Percentiles rank a stretch among this genome's conserved stretches.
phyloP scores from a whole-genome alignment of 495 filamentous ascomycete genomes.

The Beverwykella pulmonaria region DNA sequence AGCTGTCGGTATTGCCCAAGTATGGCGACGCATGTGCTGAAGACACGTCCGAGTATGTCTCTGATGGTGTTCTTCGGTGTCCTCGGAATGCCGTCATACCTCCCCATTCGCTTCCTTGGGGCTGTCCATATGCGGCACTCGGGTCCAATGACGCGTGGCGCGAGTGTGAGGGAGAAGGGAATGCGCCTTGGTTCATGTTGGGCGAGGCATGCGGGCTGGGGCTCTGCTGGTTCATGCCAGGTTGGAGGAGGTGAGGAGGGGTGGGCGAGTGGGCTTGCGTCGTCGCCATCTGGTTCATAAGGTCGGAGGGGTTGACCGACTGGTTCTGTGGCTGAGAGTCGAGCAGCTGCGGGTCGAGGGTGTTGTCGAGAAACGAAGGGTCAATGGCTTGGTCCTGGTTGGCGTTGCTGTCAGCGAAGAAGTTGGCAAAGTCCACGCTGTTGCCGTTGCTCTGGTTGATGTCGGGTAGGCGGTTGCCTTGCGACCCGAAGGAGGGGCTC shows the following conservation, averaged over 20 bases:
- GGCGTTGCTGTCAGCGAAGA: constrained; percentile 35
- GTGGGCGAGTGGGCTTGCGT: constrained; percentile 69
- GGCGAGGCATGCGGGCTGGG: constrained; percentile 53
- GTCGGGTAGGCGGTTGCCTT: constrained; percentile 43
- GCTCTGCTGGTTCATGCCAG: constrained; percentile 51
- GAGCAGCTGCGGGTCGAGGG: constrained; percentile 40
- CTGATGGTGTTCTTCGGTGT: constrained; percentile 83
- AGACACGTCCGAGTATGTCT: constrained; percentile 81
- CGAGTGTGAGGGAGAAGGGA: constrained; percentile 66
- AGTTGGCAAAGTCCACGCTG: constrained; percentile 37
- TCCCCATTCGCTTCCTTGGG: constrained; percentile 68
- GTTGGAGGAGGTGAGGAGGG: constrained; percentile 69
- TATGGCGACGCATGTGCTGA: constrained; percentile 81
- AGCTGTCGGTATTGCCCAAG: constrained; percentile 74
- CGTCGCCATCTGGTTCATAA: constrained; percentile 63
- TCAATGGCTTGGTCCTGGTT: constrained; percentile 43
- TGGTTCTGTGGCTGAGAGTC: constrained; percentile 44
- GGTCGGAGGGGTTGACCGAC: constrained; percentile 63
- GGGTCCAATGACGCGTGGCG: constrained; percentile 81
- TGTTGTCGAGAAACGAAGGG: constrained; percentile 39
- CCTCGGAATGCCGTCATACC: constrained; percentile 67
- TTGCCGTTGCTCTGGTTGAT: constrained; percentile 34
- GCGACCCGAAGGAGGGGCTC: constrained; percentile 38
- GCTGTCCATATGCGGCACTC: constrained; percentile 68
- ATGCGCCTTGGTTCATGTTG: constrained; percentile 58